A percentile compares a stretch with the other conserved stretches of the same genome.
phyloP scores from a whole-genome alignment of 148 eudicot genomes.

The Beta vulgaris region DNA sequence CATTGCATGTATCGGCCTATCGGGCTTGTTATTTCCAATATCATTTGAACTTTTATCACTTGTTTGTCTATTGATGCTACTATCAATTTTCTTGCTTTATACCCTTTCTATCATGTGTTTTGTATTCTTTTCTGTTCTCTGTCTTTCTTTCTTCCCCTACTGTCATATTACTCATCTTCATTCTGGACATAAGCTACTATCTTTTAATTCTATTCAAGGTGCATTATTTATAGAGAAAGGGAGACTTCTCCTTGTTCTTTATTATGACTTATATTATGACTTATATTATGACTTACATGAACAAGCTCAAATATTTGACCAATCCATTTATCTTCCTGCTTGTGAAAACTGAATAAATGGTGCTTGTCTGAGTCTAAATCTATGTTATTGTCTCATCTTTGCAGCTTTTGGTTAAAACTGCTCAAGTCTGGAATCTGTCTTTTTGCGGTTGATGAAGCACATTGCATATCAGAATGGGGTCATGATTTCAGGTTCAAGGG shows the following conservation, averaged over 20 bases:
- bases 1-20: too few relatives aligned
- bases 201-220: not conserved
- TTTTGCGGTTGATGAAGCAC: constrained; percentile 88
- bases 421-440: constrained; percentile 60
- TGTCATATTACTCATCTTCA: not conserved
- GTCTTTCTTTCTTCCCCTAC: not conserved
- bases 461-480: constrained; percentile 93
- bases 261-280: not conserved
- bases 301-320: not conserved
- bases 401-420: constrained; percentile 80
- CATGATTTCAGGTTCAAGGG: constrained; percentile 68
- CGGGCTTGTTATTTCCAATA: too few relatives aligned
- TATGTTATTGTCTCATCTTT: constrained; percentile 25
- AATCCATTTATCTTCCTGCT: not conserved
- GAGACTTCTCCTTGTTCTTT: not conserved
- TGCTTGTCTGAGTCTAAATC: constrained; percentile 1
- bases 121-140: not conserved
- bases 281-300: not conserved
- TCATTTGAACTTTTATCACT: not conserved
- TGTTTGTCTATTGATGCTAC: not conserved
- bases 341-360: not conserved
- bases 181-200: not conserved
- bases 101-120: not conserved
- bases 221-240: not conserved
- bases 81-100: not conserved